Conservation (phyloP, 495 filamentous ascomycete genomes). For the Aspergillus funiculosus region DNA sequence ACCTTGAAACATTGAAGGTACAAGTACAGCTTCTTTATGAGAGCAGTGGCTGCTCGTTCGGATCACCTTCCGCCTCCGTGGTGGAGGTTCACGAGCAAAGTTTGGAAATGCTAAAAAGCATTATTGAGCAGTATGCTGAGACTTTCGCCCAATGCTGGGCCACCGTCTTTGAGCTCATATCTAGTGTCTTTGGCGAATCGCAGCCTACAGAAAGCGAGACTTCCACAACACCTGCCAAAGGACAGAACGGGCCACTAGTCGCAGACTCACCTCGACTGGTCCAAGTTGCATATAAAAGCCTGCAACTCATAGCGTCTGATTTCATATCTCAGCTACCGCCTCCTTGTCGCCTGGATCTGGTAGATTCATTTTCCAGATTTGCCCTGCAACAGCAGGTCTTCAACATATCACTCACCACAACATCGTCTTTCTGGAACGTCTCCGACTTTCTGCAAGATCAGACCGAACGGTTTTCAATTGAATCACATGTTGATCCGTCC, state of each 20-base stretch:
- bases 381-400: slow-evolving; percentile 82
- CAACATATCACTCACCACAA: slow-evolving; percentile 90
- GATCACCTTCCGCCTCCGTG: slow-evolving; percentile 47
- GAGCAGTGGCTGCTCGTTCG: slow-evolving; percentile 20
- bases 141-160: slow-evolving; percentile 76
- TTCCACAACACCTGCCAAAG: slow-evolving; percentile 5
- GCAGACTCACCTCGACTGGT: slow-evolving; percentile 69
- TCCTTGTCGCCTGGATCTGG: slow-evolving; percentile 70
- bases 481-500: slow-evolving; percentile 34
- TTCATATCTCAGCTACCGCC: slow-evolving; percentile 77
- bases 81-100: slow-evolving; percentile 77
- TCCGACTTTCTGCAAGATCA: slow-evolving; percentile 71
- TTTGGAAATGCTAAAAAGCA: slow-evolving; percentile 71
- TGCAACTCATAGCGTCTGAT: slow-evolving; percentile 92
- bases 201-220: slow-evolving; percentile 22
- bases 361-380: slow-evolving; percentile 85
- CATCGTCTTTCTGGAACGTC: slow-evolving; percentile 91
- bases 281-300: slow-evolving; percentile 74
- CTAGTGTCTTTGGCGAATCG: slow-evolving; percentile 64
- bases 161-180: slow-evolving; percentile 76
- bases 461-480: slow-evolving; percentile 42
- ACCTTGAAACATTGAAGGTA: slow-evolving; percentile 62
- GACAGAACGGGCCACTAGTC: slow-evolving; percentile 25
- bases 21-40: slow-evolving; percentile 50
- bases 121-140: slow-evolving; percentile 88